A percentile compares a stretch with the other conserved stretches of the same genome.
Evolutionary conservation across 2,329 filamentous ascomycete genomes (phyloP).

Genomic region (Aureobasidium sp.): DNA sequence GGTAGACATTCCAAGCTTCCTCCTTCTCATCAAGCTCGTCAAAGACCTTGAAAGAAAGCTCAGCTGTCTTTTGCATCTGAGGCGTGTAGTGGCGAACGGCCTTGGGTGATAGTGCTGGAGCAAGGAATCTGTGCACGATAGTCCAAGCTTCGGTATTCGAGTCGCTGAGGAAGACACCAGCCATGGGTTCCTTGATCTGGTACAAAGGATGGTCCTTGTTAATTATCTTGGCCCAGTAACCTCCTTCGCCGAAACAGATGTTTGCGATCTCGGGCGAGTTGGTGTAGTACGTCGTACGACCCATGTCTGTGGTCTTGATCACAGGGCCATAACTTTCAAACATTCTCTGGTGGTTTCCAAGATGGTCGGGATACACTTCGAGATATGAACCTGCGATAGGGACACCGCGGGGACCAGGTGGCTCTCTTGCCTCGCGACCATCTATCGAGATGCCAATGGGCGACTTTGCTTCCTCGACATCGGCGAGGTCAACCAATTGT

Average conservation of each 20-base stretch:
- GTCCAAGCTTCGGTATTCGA: slow-evolving; percentile 45
- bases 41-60: slow-evolving; percentile 22
- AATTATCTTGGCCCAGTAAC: slow-evolving; percentile 36
- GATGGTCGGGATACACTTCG: slow-evolving; percentile 28
- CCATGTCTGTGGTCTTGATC: slow-evolving; percentile 30
- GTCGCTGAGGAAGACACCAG: slow-evolving; percentile 31
- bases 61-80: too few relatives aligned
- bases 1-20: slow-evolving; percentile 40
- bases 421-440: too few relatives aligned
- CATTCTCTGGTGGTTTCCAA: slow-evolving; percentile 33
- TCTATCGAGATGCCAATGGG: too few relatives aligned
- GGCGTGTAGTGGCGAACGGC: slow-evolving; percentile 48
- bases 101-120: slow-evolving; percentile 50
- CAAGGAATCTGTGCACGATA: slow-evolving; percentile 52
- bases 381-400: too few relatives aligned
- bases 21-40: slow-evolving; percentile 39
- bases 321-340: slow-evolving; percentile 31
- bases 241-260: slow-evolving; percentile 26
- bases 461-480: too few relatives aligned
- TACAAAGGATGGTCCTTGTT: slow-evolving; percentile 24
- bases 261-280: slow-evolving; percentile 28
- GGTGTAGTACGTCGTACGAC: slow-evolving; percentile 25
- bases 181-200: slow-evolving; percentile 23
- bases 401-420: too few relatives aligned
- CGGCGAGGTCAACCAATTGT: too few relatives aligned